A percentile compares a stretch with the other conserved stretches of the same genome.
Evolutionary conservation across 2,329 filamentous ascomycete genomes (phyloP).

Genomic region (Curvularia spicifera): DNA sequence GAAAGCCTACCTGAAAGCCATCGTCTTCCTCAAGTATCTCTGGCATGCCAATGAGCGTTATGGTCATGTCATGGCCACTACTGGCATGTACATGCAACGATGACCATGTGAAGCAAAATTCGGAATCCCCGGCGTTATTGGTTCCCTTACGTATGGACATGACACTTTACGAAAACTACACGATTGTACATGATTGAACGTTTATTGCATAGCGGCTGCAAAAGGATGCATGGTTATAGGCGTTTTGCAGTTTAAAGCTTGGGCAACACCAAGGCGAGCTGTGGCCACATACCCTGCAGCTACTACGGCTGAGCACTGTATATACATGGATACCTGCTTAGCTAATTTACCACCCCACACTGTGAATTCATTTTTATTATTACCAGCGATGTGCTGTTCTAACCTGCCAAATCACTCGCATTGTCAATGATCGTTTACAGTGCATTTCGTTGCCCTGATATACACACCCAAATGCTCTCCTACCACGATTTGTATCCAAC

Average conservation of each 20-base stretch:
- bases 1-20: conserved; percentile 33
- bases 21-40: conserved; percentile 33
- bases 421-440: background rate
- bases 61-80: conserved; percentile 34
- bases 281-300: background rate
- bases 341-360: background rate
- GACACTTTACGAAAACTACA: background rate
- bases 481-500: background rate
- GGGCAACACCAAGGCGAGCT: background rate
- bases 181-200: conserved; percentile 13
- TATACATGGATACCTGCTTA: background rate
- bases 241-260: conserved; percentile 6
- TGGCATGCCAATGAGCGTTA: conserved; percentile 36
- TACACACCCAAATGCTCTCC: background rate
- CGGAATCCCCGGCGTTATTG: background rate
- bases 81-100: conserved; percentile 36
- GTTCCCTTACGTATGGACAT: background rate
- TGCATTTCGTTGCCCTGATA: background rate
- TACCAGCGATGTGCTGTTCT: background rate
- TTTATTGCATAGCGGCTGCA: conserved; percentile 6
- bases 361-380: background rate
- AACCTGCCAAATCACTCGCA: background rate
- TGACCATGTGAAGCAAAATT: conserved; percentile 12
- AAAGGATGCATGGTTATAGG: conserved; percentile 10
- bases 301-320: conserved; percentile 2